Conservation (phyloP, 805 yeast species). For the Ogataea ganodermae region DNA sequence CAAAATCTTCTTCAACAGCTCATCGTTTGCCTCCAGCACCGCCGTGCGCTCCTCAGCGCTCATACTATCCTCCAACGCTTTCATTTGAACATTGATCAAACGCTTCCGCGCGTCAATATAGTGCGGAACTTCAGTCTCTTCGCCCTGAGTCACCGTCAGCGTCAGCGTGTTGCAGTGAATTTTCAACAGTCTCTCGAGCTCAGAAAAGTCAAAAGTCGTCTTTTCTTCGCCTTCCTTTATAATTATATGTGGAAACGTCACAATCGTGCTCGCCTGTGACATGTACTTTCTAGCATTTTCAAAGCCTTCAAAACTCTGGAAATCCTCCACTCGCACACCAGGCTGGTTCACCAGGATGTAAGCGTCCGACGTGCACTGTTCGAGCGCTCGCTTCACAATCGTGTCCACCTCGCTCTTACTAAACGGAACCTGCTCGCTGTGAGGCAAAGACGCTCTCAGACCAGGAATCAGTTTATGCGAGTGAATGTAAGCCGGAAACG, state of each 20-base stretch:
- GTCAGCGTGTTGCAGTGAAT: conserved; percentile 55
- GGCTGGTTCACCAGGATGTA: conserved; percentile 59
- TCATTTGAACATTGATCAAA: conserved; percentile 59
- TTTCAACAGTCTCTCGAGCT: conserved; percentile 43
- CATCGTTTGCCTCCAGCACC: conserved; percentile 31
- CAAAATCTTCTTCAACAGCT: conserved; percentile 51
- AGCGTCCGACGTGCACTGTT: conserved; percentile 54
- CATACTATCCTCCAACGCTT: conserved; percentile 44
- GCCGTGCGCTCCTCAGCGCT: conserved; percentile 43
- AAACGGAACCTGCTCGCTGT: conserved; percentile 35
- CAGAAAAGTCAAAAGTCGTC: conserved; percentile 40
- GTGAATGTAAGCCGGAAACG: conserved; percentile 31
- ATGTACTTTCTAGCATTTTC: conserved; percentile 52
- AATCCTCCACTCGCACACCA: conserved; percentile 50
- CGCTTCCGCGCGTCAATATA: conserved; percentile 67
- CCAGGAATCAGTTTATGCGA: conserved; percentile 34
- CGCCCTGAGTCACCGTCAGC: conserved; percentile 40
- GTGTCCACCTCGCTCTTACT: conserved; percentile 25
- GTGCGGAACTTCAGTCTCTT: conserved; percentile 47
- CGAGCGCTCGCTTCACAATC: conserved; percentile 25
- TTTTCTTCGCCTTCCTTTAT: conserved; percentile 34
- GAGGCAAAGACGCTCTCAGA: conserved; percentile 30
- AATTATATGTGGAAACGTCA: conserved; percentile 56
- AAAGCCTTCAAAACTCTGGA: conserved; percentile 44
- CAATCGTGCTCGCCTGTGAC: conserved; percentile 58